A percentile compares a stretch with the other conserved stretches of the same genome.
Conservation (phyloP, 2,329 filamentous ascomycete genomes). For the Escovopsis sp. region DNA sequence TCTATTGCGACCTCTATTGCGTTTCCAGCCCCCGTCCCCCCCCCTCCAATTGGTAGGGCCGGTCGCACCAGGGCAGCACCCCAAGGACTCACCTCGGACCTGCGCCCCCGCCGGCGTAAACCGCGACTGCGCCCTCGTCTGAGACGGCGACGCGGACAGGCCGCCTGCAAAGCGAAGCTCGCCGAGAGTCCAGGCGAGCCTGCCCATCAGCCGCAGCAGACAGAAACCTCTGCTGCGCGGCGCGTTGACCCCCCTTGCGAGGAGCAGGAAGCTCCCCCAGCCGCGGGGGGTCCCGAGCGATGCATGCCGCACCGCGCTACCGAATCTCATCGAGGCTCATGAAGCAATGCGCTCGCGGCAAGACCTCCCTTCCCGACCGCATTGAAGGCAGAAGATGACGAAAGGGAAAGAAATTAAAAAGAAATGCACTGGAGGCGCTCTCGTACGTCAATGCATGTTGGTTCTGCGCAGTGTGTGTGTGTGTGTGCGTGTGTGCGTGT, state of each 20-base stretch:
- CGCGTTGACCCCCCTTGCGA: background rate
- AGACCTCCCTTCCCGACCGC: background rate
- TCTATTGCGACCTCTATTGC: no score
- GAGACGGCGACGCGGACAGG: background rate
- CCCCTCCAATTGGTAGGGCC: no score
- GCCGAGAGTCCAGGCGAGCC: constrained; percentile 7
- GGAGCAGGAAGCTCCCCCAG: background rate
- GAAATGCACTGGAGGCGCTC: no score
- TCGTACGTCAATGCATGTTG: no score
- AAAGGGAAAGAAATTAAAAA: no score
- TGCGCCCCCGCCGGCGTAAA: background rate
- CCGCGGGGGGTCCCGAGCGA: constrained; percentile 3
- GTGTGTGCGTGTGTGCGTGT: no score
- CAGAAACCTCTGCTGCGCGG: constrained; percentile 5
- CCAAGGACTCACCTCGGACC: no score
- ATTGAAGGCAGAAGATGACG: no score
- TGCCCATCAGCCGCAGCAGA: constrained; percentile 6
- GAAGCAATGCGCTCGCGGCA: background rate
- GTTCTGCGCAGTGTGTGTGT: no score
- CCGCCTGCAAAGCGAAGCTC: constrained; percentile 5
- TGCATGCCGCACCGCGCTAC: constrained; percentile 9
- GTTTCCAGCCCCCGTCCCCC: no score
- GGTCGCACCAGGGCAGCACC: no score
- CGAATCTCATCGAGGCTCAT: constrained; percentile 9
- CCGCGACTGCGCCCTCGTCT: background rate